Evolutionary conservation across 495 filamentous ascomycete species (phyloP), one percentile per base, ranked within the genome.

Genomic region (Amorphotheca resinae): DNA sequence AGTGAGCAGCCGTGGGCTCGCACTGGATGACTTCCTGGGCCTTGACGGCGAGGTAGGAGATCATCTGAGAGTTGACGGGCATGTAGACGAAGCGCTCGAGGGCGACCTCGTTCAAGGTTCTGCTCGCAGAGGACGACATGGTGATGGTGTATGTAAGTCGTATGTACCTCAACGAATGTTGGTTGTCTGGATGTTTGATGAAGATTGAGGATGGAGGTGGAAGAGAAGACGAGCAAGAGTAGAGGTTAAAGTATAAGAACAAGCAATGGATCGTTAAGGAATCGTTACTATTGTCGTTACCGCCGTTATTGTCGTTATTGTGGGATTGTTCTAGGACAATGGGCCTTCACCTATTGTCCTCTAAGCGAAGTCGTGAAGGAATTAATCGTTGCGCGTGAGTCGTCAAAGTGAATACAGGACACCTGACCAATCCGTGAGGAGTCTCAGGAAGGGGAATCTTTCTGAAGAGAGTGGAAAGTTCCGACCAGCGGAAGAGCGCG

Each of bases 11-110:
- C 51, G 38, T 56, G 9, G 69, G 64, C 51, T 96, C 91, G 72
- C 91, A 96, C 41, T 85, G 79, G 59, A 98, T 98, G 57, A 98
- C 91, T 54, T 76, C 73, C 37, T 72, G 69, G 21, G 91, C 89
- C 54, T 88, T 87, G 34, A 72, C 60, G 32, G 91, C 85, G 46
- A 98, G 71, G 62, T 93, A 82, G 22, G 66, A 58, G 50, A 98
- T 78, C 93, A 96, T 96, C 30, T 81, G 76, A 41, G 71, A 67
- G 50, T 77, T 79, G 42, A 96, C 89, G 9, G 81, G 81, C 49
- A 74, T 69, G 51, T 81, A 80, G 59, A 96, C 74, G 60, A 98
- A 96, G 48, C 87, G 73, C 33, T 94, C 85, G 49, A 98, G 77
- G 23, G 91, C 91, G 44, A 76, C 76, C 58, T 83, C 75, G 66